Percentiles rank a stretch among this genome's conserved stretches.
These are phyloP conservation scores for Microdochium paspali DNA, from an alignment of 2,329 filamentous ascomycete species.

Conservation along the genomic window DNA sequence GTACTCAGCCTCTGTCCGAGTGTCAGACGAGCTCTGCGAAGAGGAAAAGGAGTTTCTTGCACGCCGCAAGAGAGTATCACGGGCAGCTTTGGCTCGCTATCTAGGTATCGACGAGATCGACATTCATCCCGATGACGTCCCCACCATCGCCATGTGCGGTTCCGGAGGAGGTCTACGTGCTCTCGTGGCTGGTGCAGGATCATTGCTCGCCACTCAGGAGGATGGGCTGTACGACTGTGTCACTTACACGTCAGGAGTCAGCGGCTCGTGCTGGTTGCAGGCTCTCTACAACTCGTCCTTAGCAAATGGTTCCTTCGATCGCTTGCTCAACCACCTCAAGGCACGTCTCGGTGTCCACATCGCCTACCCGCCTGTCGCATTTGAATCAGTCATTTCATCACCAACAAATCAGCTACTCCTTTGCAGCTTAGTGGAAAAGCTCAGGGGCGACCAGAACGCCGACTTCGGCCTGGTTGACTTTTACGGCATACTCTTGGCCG, in stretches of 20 bases:
- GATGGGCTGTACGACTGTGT: slow-evolving; percentile 87
- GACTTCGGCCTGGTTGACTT: slow-evolving; percentile 88
- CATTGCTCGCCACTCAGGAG: slow-evolving; percentile 73
- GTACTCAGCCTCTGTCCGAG: slow-evolving; percentile 70
- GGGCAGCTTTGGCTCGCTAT: slow-evolving; percentile 70
- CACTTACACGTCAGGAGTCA: slow-evolving; percentile 92
- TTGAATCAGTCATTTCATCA: slow-evolving; percentile 72
- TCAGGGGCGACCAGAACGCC: slow-evolving; percentile 70
- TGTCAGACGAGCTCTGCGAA: slow-evolving; percentile 70
- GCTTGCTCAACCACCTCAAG: slow-evolving; percentile 78
- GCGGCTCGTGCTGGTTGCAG: slow-evolving; percentile 93
- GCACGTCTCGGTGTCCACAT: slow-evolving; percentile 79
- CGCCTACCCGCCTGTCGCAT: slow-evolving; percentile 78
- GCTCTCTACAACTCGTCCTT: slow-evolving; percentile 78
- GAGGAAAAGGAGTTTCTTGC: slow-evolving; percentile 71
- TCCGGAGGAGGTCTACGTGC: slow-evolving; percentile 88
- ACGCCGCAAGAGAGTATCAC: slow-evolving; percentile 59
- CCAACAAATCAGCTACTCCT: slow-evolving; percentile 91
- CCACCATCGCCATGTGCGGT: slow-evolving; percentile 86
- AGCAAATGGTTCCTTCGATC: slow-evolving; percentile 54
- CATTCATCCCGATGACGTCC: slow-evolving; percentile 88
- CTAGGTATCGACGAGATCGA: slow-evolving; percentile 68
- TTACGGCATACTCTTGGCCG: slow-evolving; percentile 79
- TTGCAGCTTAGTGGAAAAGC: slow-evolving; percentile 81
- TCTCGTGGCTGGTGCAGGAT: slow-evolving; percentile 82